These are phyloP conservation scores for Didymella pinodella DNA, from an alignment of 2,329 filamentous ascomycete genomes.

Conservation along the genomic window DNA sequence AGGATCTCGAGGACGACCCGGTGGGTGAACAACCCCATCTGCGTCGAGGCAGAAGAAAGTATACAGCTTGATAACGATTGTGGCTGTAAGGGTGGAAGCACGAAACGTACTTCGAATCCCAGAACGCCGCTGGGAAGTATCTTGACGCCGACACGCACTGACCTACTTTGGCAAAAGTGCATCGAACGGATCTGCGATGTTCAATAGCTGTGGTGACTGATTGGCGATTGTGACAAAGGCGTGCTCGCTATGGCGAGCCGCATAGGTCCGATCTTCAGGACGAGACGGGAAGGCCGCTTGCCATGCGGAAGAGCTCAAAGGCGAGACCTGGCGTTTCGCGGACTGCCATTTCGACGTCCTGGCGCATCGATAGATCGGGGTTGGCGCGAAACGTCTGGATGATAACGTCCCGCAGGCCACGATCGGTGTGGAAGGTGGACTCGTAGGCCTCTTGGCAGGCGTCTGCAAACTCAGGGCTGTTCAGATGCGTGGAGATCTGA, in stretches of 20 bases:
- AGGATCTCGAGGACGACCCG: not conserved
- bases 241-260: conserved; percentile 6
- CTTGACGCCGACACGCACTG: not conserved
- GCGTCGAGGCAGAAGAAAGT: conserved; percentile 1
- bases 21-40: conserved; percentile 6
- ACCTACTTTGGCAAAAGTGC: not conserved
- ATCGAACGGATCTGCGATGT: not conserved
- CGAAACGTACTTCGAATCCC: not conserved
- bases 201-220: conserved; percentile 3
- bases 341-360: conserved; percentile 56
- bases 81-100: not conserved
- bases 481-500: conserved; percentile 55
- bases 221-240: not conserved
- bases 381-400: conserved; percentile 58
- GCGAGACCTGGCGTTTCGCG: conserved; percentile 57
- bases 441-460: conserved; percentile 60
- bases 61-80: not conserved
- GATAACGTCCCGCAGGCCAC: conserved; percentile 58
- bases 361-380: conserved; percentile 55
- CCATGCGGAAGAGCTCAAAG: conserved; percentile 59
- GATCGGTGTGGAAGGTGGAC: conserved; percentile 59
- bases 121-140: not conserved
- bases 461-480: conserved; percentile 56
- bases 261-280: conserved; percentile 30
- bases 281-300: conserved; percentile 55